Percentiles rank a stretch among this genome's conserved stretches.
phyloP scores from a whole-genome alignment of 345 rosid species.

The Kandelia obovata region DNA sequence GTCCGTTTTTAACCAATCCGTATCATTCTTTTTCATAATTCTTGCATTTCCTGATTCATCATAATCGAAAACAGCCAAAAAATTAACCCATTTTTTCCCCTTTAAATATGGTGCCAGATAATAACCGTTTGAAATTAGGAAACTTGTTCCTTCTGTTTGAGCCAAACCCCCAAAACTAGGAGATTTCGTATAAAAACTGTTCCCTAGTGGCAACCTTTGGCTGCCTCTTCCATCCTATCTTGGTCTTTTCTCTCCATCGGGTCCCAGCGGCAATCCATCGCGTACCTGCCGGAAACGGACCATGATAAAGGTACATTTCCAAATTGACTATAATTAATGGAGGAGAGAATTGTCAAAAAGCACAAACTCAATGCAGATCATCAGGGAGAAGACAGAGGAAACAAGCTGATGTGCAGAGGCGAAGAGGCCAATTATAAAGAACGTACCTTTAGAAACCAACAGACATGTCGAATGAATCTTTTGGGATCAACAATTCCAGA shows the following conservation, averaged over 20 bases:
- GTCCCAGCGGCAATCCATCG: background rate
- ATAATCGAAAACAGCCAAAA: too few species aligned
- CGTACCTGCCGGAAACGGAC: background rate
- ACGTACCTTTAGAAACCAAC: background rate
- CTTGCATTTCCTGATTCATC: too few species aligned
- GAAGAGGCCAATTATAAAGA: background rate
- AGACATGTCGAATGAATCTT: background rate
- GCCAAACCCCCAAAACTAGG: background rate
- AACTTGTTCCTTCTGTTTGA: background rate
- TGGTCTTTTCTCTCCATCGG: background rate
- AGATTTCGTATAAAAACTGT: background rate
- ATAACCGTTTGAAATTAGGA: background rate
- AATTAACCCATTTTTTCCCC: background rate
- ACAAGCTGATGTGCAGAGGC: background rate
- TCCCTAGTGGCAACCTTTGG: background rate
- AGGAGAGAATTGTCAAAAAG: conserved; percentile 3
- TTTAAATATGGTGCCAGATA: conserved; percentile 6
- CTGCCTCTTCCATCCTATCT: too few species aligned
- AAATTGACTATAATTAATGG: background rate
- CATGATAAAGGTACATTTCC: too few species aligned
- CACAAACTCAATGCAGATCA: background rate
- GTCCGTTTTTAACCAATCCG: too few species aligned
- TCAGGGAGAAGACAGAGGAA: background rate
- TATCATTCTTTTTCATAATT: too few species aligned
- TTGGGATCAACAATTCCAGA: background rate